These are phyloP conservation scores for Gastrodia elata DNA, from an alignment of 106 monocot genomes.

Conservation along the genomic window DNA sequence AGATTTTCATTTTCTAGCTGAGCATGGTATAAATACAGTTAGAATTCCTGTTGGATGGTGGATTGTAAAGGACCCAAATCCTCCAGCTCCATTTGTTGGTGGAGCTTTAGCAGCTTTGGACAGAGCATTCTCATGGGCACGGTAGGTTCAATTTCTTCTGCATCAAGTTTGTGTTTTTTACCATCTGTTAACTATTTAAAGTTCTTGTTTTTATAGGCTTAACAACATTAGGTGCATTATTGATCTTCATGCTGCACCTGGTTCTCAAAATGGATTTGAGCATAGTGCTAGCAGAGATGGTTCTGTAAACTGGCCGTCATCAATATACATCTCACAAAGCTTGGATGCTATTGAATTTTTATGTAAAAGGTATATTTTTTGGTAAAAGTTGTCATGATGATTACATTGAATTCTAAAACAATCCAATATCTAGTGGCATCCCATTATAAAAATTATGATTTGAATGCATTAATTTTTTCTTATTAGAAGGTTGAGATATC, in stretches of 20 bases:
- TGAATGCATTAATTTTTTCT: too few species aligned
- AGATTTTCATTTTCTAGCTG: constrained; percentile 63
- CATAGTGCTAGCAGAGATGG: constrained; percentile 90
- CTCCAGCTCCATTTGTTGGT: constrained; percentile 71
- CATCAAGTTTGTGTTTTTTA: neutral
- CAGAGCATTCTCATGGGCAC: constrained; percentile 71
- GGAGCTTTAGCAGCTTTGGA: constrained; percentile 60
- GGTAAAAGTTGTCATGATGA: neutral
- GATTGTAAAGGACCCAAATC: constrained; percentile 70
- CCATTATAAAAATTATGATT: neutral
- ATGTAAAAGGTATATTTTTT: constrained; percentile 39
- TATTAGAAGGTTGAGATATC: too few species aligned
- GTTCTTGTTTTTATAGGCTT: constrained; percentile 23
- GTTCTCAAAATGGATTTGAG: constrained; percentile 83
- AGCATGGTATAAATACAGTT: constrained; percentile 66
- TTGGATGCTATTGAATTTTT: constrained; percentile 63
- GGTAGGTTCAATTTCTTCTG: constrained; percentile 34
- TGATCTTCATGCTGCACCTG: constrained; percentile 90
- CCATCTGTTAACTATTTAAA: neutral
- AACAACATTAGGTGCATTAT: constrained; percentile 66
- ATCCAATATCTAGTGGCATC: neutral
- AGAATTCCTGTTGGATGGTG: constrained; percentile 92
- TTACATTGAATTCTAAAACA: neutral
- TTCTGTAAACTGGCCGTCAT: constrained; percentile 53
- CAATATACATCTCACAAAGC: constrained; percentile 38